Conservation (phyloP, 495 filamentous ascomycete genomes). For the Sabuloglossum arenarium region DNA sequence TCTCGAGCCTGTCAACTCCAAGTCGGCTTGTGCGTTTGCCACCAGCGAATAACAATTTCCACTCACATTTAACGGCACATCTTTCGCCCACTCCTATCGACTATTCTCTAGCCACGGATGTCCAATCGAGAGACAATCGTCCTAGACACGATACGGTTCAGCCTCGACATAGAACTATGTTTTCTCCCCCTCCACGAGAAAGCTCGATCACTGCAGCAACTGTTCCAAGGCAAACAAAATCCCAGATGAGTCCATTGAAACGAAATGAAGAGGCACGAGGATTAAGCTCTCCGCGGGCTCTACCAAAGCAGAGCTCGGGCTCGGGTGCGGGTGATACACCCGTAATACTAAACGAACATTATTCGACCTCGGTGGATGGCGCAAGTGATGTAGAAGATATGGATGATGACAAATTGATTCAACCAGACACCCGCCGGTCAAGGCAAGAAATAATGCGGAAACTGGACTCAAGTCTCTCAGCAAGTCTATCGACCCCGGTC, state of each 20-base stretch:
- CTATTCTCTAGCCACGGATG: not conserved
- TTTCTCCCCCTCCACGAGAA: not conserved
- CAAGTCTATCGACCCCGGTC: not conserved
- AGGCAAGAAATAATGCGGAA: not conserved
- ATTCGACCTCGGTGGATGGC: not conserved
- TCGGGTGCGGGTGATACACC: not conserved
- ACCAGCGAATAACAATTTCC: not conserved
- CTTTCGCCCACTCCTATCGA: not conserved
- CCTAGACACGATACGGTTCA: not conserved
- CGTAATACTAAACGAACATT: not conserved
- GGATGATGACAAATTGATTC: not conserved
- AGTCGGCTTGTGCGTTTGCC: not conserved
- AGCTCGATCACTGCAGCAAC: not conserved
- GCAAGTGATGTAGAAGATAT: not conserved
- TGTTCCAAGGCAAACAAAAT: not conserved
- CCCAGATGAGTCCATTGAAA: not conserved
- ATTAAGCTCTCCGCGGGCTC: not conserved
- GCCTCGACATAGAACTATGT: not conserved
- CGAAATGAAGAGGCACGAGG: not conserved
- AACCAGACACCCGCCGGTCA: not conserved
- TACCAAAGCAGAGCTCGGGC: not conserved
- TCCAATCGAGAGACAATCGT: not conserved
- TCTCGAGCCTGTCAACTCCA: not conserved
- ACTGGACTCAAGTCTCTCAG: not conserved
- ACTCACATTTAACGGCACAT: not conserved